phyloP scores from a whole-genome alignment of 352 stramenopile species.

The Globisporangium paroecandrum region DNA sequence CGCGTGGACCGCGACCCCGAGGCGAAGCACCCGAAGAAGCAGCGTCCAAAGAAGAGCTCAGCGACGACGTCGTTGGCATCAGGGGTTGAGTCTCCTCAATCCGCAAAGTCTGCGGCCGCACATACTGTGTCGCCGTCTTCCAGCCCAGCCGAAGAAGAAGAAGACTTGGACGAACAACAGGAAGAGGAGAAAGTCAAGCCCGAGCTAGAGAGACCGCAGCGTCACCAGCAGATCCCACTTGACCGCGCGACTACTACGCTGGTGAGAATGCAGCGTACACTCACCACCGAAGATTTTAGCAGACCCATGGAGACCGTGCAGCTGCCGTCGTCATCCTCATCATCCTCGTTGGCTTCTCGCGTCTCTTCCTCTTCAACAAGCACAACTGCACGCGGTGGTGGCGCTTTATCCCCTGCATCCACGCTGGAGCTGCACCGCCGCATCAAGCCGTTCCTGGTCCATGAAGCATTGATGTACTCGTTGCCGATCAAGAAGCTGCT shows the following conservation, averaged over 20 bases:
- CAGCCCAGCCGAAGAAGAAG: not conserved
- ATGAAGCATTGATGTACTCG: slow-evolving; percentile 26
- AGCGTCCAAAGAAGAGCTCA: not conserved
- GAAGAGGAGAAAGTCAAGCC: slow-evolving; percentile 5
- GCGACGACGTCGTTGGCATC: not conserved
- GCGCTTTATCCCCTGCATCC: not conserved
- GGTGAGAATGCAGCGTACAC: not conserved
- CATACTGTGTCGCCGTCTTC: not conserved
- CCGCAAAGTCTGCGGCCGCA: not conserved
- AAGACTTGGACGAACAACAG: not conserved
- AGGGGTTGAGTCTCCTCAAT: not conserved
- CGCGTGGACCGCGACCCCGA: slow-evolving; percentile 26
- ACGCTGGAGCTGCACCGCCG: not conserved
- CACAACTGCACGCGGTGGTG: not conserved
- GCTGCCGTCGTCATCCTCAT: not conserved
- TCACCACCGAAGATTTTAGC: slow-evolving; percentile 5
- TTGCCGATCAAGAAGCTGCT: slow-evolving; percentile 27
- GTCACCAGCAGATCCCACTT: not conserved
- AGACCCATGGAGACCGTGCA: slow-evolving; percentile 6
- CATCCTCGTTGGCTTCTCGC: not conserved
- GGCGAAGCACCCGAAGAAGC: slow-evolving; percentile 23
- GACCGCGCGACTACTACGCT: not conserved
- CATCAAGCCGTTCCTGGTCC: slow-evolving; percentile 24
- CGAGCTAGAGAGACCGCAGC: not conserved
- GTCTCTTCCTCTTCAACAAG: not conserved